Percentiles rank a stretch among this genome's conserved stretches.
Conservation (phyloP, 352 stramenopile species). For the Pythium diclinum region DNA sequence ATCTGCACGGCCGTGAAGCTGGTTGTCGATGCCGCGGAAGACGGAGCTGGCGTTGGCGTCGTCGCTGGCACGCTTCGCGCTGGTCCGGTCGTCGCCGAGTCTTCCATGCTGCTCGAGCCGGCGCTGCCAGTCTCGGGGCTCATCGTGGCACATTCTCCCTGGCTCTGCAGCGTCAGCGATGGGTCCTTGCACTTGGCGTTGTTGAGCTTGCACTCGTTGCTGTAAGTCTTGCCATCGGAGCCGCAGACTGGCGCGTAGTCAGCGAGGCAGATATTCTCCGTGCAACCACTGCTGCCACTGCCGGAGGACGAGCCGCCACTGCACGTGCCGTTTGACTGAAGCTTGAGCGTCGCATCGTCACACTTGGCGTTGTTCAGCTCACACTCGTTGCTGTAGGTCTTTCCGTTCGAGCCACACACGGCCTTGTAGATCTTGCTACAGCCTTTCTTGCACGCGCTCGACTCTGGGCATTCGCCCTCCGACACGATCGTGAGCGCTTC, state of each 20-base stretch:
- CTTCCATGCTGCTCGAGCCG: background rate
- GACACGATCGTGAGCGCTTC: slow-evolving; percentile 18
- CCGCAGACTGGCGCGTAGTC: slow-evolving; percentile 36
- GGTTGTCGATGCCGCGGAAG: background rate
- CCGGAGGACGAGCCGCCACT: background rate
- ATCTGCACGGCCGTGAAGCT: background rate
- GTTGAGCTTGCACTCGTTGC: slow-evolving; percentile 37
- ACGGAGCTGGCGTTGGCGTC: slow-evolving; percentile 4
- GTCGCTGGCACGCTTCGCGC: background rate
- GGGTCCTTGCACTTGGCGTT: slow-evolving; percentile 17
- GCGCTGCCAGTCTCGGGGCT: slow-evolving; percentile 4
- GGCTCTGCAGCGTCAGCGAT: slow-evolving; percentile 13
- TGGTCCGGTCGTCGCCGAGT: background rate
- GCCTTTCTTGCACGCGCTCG: slow-evolving; percentile 12
- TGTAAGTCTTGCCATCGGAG: slow-evolving; percentile 43
- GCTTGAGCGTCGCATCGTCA: slow-evolving; percentile 14
- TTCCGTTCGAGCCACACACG: slow-evolving; percentile 29
- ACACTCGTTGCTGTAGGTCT: slow-evolving; percentile 32
- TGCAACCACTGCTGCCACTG: background rate
- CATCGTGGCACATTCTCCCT: slow-evolving; percentile 9
- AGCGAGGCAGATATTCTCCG: slow-evolving; percentile 6
- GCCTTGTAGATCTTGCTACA: slow-evolving; percentile 24
- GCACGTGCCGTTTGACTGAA: slow-evolving; percentile 15
- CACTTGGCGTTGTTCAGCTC: slow-evolving; percentile 24
- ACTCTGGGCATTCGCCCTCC: slow-evolving; percentile 18